These are phyloP conservation scores for Halophytophthora batemanensis DNA, from an alignment of 352 stramenopile genomes.

Conservation along the genomic window DNA sequence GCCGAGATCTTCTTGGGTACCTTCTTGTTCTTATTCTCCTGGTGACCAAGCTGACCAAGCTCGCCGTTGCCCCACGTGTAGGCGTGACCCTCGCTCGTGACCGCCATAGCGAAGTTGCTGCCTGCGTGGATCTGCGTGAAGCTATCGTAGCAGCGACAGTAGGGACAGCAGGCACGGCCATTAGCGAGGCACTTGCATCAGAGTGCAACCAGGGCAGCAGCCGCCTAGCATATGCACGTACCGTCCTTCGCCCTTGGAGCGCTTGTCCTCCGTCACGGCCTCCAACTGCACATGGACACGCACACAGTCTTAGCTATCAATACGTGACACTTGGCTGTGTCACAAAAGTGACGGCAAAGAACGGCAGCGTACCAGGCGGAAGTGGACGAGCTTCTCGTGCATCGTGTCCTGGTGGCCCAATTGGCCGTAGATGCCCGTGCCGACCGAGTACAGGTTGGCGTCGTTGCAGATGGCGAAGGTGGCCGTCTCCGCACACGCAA, in stretches of 20 bases:
- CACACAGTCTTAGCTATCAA: slow-evolving; percentile 7
- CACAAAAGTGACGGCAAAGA: too few relatives aligned
- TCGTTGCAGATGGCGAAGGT: slow-evolving; percentile 69
- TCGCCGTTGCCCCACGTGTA: slow-evolving; percentile 84
- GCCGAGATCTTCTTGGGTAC: slow-evolving; percentile 83
- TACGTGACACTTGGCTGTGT: too few relatives aligned
- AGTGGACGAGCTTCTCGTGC: slow-evolving; percentile 75
- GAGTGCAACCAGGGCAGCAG: background rate
- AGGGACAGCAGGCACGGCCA: background rate
- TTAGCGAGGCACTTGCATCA: background rate
- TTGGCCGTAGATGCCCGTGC: slow-evolving; percentile 56
- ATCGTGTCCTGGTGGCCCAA: slow-evolving; percentile 74
- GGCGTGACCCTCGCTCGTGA: slow-evolving; percentile 61
- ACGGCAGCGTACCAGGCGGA: slow-evolving; percentile 72
- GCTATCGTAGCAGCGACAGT: slow-evolving; percentile 17
- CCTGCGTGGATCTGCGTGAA: slow-evolving; percentile 57
- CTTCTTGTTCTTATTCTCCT: slow-evolving; percentile 88
- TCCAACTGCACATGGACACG: slow-evolving; percentile 43
- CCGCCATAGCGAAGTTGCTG: slow-evolving; percentile 52
- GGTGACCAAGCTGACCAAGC: slow-evolving; percentile 71
- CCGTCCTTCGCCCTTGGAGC: slow-evolving; percentile 71
- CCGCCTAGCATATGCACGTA: slow-evolving; percentile 9
- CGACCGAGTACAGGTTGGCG: slow-evolving; percentile 69
- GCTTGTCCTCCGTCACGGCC: slow-evolving; percentile 68
- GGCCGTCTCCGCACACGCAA: slow-evolving; percentile 60